A percentile compares a stretch with the other conserved stretches of the same genome.
phyloP scores from a whole-genome alignment of 1,139 yeast genomes.

The Spencermartinsiella ligniputridi region DNA sequence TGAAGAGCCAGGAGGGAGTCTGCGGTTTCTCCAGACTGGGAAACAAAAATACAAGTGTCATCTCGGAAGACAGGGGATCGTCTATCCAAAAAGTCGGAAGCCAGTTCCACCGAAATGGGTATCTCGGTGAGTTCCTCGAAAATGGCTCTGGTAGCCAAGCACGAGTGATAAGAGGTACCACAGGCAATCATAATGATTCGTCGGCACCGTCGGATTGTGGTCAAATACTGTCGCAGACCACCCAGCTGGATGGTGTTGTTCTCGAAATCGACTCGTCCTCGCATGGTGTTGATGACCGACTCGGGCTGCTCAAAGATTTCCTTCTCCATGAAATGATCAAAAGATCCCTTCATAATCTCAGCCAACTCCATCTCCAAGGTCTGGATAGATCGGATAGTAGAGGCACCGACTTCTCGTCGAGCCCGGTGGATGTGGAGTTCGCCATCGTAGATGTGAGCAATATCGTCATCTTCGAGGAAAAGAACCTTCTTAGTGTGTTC shows the following conservation, averaged over 20 bases:
- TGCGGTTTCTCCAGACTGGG: slow-evolving; percentile 99
- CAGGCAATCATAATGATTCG: slow-evolving; percentile 98
- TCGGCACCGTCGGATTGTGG: slow-evolving; percentile 90
- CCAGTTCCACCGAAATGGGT: slow-evolving; percentile 93
- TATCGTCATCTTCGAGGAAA: slow-evolving; percentile 95
- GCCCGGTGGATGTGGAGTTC: slow-evolving; percentile 98
- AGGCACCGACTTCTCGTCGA: slow-evolving; percentile 82
- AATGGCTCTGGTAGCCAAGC: slow-evolving; percentile 92
- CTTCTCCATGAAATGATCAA: slow-evolving; percentile 96
- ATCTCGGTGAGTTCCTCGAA: slow-evolving; percentile 96
- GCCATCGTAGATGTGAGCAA: slow-evolving; percentile 97
- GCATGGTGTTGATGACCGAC: slow-evolving; percentile 96
- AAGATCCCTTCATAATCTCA: slow-evolving; percentile 97
- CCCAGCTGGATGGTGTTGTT: slow-evolving; percentile 76
- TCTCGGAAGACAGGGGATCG: slow-evolving; percentile 95
- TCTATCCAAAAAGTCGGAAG: slow-evolving; percentile 96
- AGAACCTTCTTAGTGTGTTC: slow-evolving; percentile 97
- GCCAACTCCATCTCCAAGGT: slow-evolving; percentile 96
- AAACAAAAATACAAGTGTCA: slow-evolving; percentile 95
- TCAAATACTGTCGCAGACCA: slow-evolving; percentile 79
- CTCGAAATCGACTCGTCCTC: slow-evolving; percentile 96
- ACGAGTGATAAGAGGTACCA: slow-evolving; percentile 98
- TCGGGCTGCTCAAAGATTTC: slow-evolving; percentile 99
- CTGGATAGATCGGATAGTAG: slow-evolving; percentile 92
- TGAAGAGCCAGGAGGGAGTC: slow-evolving; percentile 96